Evolutionary conservation across 2,329 filamentous ascomycete species (phyloP).

Genomic region (Fusarium udum): DNA sequence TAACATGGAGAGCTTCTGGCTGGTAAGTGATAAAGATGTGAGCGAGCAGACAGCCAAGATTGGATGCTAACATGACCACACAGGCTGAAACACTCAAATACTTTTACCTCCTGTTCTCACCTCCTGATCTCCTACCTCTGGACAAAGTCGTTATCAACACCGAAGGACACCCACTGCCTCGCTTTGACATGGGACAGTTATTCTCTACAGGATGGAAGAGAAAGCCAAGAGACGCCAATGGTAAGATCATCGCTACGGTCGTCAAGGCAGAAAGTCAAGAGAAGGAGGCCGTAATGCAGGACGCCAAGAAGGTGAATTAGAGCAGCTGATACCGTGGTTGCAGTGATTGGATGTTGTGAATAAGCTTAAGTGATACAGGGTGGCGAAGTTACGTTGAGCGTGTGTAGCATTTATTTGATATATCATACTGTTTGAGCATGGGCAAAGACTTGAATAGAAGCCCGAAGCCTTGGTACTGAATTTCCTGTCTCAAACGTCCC

Average conservation of each 20-base stretch:
- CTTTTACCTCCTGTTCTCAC: conserved; percentile 93
- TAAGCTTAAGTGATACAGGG: conserved; percentile 9
- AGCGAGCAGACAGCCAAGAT: background rate
- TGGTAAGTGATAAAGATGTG: conserved; percentile 65
- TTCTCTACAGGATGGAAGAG: conserved; percentile 86
- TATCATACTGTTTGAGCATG: background rate
- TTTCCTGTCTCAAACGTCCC: background rate
- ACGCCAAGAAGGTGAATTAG: conserved; percentile 9
- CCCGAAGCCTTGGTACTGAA: background rate
- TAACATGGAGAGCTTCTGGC: conserved; percentile 99
- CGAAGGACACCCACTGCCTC: conserved; percentile 89
- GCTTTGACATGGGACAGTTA: conserved; percentile 81
- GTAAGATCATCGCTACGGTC: conserved; percentile 48
- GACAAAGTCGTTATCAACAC: conserved; percentile 94
- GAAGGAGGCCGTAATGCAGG: conserved; percentile 25
- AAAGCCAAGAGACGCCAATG: conserved; percentile 65
- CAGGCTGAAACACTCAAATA: conserved; percentile 97
- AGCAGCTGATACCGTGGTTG: conserved; percentile 2
- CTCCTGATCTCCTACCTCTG: conserved; percentile 81
- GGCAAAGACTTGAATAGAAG: conserved; percentile 2
- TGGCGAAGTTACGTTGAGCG: conserved; percentile 8
- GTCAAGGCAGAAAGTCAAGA: conserved; percentile 11
- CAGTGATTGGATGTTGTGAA: background rate
- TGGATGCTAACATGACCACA: conserved; percentile 20
- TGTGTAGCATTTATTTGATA: conserved; percentile 14